phyloP scores from a whole-genome alignment of 306 rosid species.

The Erythrophleum fordii region DNA sequence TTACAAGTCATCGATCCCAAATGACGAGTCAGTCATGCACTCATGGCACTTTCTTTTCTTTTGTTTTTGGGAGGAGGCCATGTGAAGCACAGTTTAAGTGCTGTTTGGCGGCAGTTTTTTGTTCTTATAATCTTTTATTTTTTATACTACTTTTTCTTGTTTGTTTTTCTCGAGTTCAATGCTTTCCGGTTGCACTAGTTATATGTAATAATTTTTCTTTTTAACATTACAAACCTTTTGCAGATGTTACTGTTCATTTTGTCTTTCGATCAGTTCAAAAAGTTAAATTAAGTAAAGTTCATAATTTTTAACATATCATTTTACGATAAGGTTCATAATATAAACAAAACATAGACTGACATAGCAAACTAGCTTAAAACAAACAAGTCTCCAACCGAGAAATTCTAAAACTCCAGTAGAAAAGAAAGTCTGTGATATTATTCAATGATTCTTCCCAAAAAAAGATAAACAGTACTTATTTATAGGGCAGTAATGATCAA shows the following conservation, averaged over 20 bases:
- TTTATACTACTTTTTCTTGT: background rate
- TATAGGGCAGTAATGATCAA: background rate
- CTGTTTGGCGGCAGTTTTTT: background rate
- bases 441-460: background rate
- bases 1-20: background rate
- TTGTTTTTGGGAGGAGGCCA: background rate
- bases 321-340: too few species aligned
- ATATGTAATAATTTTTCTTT: background rate
- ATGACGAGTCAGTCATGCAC: background rate
- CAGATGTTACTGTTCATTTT: background rate
- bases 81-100: slow-evolving; percentile 7
- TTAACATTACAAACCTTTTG: background rate
- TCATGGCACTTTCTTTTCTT: background rate
- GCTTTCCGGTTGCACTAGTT: background rate
- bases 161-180: background rate
- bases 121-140: background rate
- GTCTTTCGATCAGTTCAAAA: background rate
- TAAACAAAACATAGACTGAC: background rate
- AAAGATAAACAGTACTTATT: background rate
- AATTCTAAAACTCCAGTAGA: background rate
- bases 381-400: background rate
- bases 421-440: background rate
- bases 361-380: background rate
- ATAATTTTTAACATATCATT: too few species aligned
- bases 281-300: background rate